These are phyloP conservation scores for Crithidia brevicula DNA, from an alignment of 208 protist genomes.

Conservation along the genomic window DNA sequence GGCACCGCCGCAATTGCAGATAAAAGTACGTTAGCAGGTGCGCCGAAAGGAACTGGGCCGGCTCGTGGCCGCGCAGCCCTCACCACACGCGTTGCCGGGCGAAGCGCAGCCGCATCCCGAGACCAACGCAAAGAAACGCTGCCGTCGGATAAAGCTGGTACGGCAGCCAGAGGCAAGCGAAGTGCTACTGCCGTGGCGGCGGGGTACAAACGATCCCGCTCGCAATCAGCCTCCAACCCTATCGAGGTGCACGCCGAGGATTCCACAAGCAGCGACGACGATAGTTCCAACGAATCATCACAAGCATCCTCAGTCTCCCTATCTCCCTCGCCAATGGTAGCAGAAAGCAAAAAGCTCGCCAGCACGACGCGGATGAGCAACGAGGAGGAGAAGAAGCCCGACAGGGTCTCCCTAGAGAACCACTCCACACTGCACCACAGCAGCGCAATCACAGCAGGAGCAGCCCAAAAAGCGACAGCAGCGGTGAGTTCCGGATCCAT, in stretches of 20 bases:
- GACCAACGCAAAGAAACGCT: neutral
- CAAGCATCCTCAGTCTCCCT: neutral
- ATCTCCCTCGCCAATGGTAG: conserved; percentile 17
- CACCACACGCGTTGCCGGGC: neutral
- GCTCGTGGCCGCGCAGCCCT: neutral
- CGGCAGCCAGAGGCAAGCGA: neutral
- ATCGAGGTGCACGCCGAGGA: conserved; percentile 1
- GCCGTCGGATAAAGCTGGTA: no score
- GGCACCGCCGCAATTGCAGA: neutral
- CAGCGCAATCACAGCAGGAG: neutral
- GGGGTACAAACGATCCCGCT: conserved; percentile 19
- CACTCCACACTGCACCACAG: neutral
- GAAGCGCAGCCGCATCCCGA: neutral
- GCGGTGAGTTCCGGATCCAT: neutral
- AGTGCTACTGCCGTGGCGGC: neutral
- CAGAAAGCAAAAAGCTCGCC: conserved; percentile 9
- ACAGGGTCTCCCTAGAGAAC: neutral
- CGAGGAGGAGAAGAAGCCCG: neutral
- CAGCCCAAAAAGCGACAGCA: neutral
- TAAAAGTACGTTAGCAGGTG: no score
- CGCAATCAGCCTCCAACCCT: neutral
- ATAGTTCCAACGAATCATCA: neutral
- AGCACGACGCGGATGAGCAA: neutral
- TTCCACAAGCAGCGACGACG: neutral
- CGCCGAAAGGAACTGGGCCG: neutral